A percentile compares a stretch with the other conserved stretches of the same genome.
phyloP scores from a whole-genome alignment of 768 basidiomycete genomes.

The Leccinum rimulosum region DNA sequence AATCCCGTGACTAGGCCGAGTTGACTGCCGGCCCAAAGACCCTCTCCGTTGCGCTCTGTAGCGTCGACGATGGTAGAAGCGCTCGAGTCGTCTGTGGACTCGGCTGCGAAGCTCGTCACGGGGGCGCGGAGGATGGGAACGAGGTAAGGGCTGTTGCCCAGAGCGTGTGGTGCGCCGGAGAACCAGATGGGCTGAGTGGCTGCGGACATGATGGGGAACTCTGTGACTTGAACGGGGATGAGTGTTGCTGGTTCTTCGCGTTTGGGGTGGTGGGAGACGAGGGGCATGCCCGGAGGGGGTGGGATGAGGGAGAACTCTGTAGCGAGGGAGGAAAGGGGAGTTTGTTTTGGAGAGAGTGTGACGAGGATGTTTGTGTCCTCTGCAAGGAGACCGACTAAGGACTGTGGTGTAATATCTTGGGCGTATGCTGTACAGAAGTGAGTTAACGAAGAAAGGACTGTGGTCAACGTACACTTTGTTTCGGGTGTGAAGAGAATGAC shows the following conservation, averaged over 20 bases:
- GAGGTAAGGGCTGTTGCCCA: slow-evolving; percentile 72
- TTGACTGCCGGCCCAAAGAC: slow-evolving; percentile 77
- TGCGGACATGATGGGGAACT: slow-evolving; percentile 44
- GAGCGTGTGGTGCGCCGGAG: slow-evolving; percentile 64
- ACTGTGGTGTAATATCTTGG: slow-evolving; percentile 77
- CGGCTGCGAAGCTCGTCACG: slow-evolving; percentile 70
- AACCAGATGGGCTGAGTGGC: slow-evolving; percentile 67
- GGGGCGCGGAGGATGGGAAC: slow-evolving; percentile 82
- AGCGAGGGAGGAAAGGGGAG: slow-evolving; percentile 72
- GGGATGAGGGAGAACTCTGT: slow-evolving; percentile 91
- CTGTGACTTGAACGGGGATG: slow-evolving; percentile 59
- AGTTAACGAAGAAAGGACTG: too few species aligned
- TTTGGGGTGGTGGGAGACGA: slow-evolving; percentile 84
- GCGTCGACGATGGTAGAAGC: slow-evolving; percentile 69
- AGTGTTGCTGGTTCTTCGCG: slow-evolving; percentile 62
- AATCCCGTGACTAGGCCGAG: slow-evolving; percentile 84
- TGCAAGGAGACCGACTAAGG: slow-evolving; percentile 67
- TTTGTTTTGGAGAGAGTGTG: slow-evolving; percentile 73
- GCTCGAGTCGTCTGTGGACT: slow-evolving; percentile 52
- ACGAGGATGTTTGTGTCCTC: slow-evolving; percentile 81
- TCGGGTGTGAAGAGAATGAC: slow-evolving; percentile 85
- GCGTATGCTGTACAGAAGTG: slow-evolving; percentile 50
- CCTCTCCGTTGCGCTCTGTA: slow-evolving; percentile 71
- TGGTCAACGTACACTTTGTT: slow-evolving; percentile 61
- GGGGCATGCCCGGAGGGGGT: slow-evolving; percentile 77